Evolutionary conservation across 371 early-diverging fungal genomes (phyloP), one percentile per base, ranked within the genome.

Genomic region (Vittaforma corneae): DNA sequence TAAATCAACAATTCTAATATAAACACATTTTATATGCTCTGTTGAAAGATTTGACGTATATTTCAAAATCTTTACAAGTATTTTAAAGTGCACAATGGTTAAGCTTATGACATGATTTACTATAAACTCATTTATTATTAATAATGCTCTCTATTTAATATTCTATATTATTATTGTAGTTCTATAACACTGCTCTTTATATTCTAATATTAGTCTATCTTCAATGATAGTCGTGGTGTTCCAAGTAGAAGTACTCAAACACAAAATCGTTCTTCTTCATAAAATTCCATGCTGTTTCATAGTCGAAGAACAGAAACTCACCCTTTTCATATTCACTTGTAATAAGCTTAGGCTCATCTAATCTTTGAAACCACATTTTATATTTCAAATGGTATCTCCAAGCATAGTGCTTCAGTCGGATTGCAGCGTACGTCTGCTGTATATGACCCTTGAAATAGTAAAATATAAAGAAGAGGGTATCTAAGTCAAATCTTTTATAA

Each of bases 321-420:
- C 97, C 97, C 77, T 89, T 87, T 77, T 96, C 95, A 82, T 88
- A 93, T 73, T 92, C 91, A 55, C 92, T 91, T 16, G 91, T 94
- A 58, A 94, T 92, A 20, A 85, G 82, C 71, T 85, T 87, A 22
- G 97, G 97, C 78, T 97, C 93, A 70, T 93, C 92, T 70, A 88
- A 88, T 22, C 97, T 86, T 74, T 97, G 95, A 82, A 97, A 97
- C 97, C 95, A 95, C 24, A 93, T 92, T 66, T 85, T 79, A 69
- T 92, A 93, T 80, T 92, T 91, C 77, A 91, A 93, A 80, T 97
- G 95, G 78, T 91, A 95, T 57, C 97, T 83, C 97, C 97, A 97
- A 16, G 88, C 87, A 72, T 92, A 91, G 70, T 87, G 85, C 77
- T 94, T 95, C 60, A 97, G 79, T 74, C 92, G 93, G 55, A 86